Conservation (phyloP, 345 rosid species). For the Eucalyptus regnans region DNA sequence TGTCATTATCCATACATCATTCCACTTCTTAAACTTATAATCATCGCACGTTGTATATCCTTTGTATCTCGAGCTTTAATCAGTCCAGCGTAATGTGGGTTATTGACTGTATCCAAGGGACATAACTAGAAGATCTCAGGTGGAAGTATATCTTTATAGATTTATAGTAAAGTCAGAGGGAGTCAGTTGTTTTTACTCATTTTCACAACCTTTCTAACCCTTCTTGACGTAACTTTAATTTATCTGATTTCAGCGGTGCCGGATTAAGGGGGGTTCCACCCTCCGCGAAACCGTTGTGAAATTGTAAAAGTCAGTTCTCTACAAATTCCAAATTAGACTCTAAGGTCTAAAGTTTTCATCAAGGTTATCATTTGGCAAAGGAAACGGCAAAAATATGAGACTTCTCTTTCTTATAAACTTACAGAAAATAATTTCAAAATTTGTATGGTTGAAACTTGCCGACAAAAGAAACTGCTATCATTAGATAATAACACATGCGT, state of each 20-base stretch:
- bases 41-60: neutral
- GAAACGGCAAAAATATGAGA: neutral
- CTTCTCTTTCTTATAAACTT: neutral
- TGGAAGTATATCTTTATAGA: neutral
- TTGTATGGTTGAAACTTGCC: neutral
- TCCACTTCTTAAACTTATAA: neutral
- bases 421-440: neutral
- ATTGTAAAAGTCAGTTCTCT: neutral
- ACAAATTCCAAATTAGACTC: neutral
- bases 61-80: neutral
- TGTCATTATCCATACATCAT: neutral
- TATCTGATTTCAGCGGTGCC: neutral
- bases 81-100: neutral
- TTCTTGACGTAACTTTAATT: neutral
- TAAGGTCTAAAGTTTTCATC: neutral
- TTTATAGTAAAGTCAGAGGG: neutral
- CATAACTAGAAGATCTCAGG: neutral
- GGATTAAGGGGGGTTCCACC: neutral
- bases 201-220: neutral
- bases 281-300: neutral
- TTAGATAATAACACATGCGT: neutral
- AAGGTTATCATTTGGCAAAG: neutral
- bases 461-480: neutral
- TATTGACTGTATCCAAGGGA: neutral
- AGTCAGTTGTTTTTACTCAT: neutral